phyloP scores from a whole-genome alignment of 306 rosid species.

The Citrullus mucosospermus region DNA sequence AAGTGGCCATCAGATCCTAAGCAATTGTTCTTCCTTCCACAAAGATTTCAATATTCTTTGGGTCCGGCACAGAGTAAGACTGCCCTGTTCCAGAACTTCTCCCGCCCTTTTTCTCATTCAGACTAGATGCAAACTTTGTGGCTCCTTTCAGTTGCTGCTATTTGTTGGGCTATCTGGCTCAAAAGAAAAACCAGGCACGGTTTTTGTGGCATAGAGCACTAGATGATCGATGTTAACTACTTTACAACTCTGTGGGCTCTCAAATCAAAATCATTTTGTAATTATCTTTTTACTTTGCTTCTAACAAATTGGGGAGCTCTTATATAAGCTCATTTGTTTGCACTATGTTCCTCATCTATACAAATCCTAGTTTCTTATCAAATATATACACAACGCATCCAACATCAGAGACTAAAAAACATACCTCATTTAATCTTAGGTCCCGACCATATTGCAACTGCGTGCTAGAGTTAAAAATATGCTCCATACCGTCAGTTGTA shows the following conservation, averaged over 20 bases:
- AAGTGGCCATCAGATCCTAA: neutral
- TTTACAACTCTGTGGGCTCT: neutral
- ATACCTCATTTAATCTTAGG: conserved; percentile 90
- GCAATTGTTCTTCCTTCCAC: neutral
- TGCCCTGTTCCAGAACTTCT: neutral
- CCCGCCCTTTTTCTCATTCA: neutral
- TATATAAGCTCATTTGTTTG: neutral
- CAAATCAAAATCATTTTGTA: neutral
- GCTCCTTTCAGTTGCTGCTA: neutral
- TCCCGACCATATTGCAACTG: conserved; percentile 93
- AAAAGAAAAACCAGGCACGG: neutral
- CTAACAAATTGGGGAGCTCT: neutral
- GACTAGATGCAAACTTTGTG: neutral
- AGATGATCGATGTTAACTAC: neutral
- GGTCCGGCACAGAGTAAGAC: neutral
- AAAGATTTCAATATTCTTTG: neutral
- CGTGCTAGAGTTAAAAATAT: conserved; percentile 93
- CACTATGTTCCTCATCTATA: neutral
- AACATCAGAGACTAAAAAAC: conserved; percentile 15
- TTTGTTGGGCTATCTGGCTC: neutral
- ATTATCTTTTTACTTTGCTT: neutral
- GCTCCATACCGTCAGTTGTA: conserved; percentile 90
- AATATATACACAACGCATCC: neutral
- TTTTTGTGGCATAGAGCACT: neutral
- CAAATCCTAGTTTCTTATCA: neutral